Evolutionary conservation across 306 rosid species (phyloP).

Genomic region (Malus asiatica): DNA sequence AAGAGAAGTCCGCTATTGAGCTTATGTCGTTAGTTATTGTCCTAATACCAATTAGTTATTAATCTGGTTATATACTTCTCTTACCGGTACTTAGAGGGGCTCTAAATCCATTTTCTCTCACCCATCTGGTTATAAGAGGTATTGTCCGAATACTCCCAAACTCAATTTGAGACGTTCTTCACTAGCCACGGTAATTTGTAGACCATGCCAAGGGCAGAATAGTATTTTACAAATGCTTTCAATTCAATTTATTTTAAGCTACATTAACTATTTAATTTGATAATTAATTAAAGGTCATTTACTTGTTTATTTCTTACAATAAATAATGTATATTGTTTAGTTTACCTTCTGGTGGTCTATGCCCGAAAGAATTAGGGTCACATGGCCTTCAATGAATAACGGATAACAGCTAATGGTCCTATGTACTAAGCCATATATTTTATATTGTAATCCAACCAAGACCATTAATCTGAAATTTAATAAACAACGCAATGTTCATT

Average conservation of each 20-base stretch:
- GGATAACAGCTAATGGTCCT: neutral
- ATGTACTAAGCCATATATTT: neutral
- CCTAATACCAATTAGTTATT: too few relatives aligned
- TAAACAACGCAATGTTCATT: neutral
- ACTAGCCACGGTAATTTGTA: neutral
- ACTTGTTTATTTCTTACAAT: neutral
- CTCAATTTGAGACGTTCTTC: too few relatives aligned
- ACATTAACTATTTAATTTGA: neutral
- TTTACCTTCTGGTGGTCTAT: neutral
- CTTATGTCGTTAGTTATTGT: too few relatives aligned
- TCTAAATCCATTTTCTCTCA: too few relatives aligned
- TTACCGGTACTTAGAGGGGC: too few relatives aligned
- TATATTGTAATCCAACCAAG: neutral
- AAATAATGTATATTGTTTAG: neutral
- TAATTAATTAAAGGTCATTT: neutral
- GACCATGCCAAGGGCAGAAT: neutral
- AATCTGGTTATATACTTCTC: too few relatives aligned
- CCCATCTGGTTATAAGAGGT: too few relatives aligned
- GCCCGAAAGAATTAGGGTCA: slow-evolving; percentile 8
- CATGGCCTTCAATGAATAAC: slow-evolving; percentile 8
- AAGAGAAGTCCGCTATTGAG: too few relatives aligned
- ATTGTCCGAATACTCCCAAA: too few relatives aligned
- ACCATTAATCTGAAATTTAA: neutral
- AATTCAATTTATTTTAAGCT: neutral
- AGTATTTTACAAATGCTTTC: neutral